Conservation (phyloP, 208 protist species). For the Trypanosoma scelopori region DNA sequence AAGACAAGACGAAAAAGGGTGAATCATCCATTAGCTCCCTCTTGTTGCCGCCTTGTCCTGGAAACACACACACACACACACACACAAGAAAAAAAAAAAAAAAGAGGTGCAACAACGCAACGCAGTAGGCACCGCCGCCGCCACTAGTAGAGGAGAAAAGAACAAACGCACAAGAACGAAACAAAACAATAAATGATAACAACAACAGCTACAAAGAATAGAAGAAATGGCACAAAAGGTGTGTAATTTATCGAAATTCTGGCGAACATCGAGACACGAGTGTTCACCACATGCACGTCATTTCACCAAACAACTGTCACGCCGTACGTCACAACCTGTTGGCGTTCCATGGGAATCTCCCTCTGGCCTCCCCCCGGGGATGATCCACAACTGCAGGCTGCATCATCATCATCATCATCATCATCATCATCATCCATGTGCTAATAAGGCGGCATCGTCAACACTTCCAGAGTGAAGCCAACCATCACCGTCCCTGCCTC, state of each 20-base stretch:
- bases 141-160: neutral
- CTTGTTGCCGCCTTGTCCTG: neutral
- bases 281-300: neutral
- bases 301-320: conserved; percentile 11
- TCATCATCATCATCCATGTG: neutral
- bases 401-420: too few relatives aligned
- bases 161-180: neutral
- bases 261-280: neutral
- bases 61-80: too few relatives aligned
- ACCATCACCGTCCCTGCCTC: conserved; percentile 15
- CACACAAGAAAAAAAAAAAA: conserved; percentile 11
- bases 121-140: neutral
- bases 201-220: too few relatives aligned
- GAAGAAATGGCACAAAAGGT: too few relatives aligned
- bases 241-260: neutral
- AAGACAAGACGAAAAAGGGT: conserved; percentile 29
- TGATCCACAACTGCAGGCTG: neutral
- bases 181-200: conserved; percentile 2
- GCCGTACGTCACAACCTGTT: conserved; percentile 16
- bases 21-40: conserved; percentile 9
- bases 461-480: conserved; percentile 19
- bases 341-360: neutral
- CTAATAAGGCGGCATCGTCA: conserved; percentile 10
- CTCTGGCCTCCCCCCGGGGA: neutral
- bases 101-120: conserved; percentile 12